phyloP scores from a whole-genome alignment of 2,329 filamentous ascomycete genomes.

The Colletotrichum spaethianum region DNA sequence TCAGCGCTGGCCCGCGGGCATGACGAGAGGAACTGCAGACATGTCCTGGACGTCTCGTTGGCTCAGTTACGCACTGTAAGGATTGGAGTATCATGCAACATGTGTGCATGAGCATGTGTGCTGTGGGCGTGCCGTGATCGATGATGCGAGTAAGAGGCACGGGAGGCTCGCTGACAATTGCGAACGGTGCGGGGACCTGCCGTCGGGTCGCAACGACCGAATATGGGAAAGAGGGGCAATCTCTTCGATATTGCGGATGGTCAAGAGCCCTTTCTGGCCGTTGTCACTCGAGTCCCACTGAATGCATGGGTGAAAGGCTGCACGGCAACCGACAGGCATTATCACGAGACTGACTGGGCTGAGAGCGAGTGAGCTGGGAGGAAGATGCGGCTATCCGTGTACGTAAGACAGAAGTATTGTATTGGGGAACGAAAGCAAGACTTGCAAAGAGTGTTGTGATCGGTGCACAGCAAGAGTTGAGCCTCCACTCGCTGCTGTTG shows the following conservation, averaged over 20 bases:
- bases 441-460: neutral
- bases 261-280: neutral
- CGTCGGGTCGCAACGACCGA: constrained; percentile 1
- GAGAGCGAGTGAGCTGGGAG: neutral
- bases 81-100: constrained; percentile 7
- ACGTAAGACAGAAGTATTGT: neutral
- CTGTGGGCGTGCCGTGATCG: constrained; percentile 14
- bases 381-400: neutral
- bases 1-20: neutral
- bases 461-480: neutral
- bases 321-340: neutral
- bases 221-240: neutral
- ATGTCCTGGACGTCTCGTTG: constrained; percentile 7
- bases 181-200: neutral
- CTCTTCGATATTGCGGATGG: neutral
- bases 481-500: neutral
- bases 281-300: neutral
- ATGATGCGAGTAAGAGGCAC: constrained; percentile 22
- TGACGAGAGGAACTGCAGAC: neutral
- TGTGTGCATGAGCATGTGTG: neutral
- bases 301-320: neutral
- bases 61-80: constrained; percentile 24
- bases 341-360: neutral
- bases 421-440: neutral
- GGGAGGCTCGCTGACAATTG: neutral